phyloP scores from a whole-genome alignment of 2,329 filamentous ascomycete genomes.

The Beauveria australis region DNA sequence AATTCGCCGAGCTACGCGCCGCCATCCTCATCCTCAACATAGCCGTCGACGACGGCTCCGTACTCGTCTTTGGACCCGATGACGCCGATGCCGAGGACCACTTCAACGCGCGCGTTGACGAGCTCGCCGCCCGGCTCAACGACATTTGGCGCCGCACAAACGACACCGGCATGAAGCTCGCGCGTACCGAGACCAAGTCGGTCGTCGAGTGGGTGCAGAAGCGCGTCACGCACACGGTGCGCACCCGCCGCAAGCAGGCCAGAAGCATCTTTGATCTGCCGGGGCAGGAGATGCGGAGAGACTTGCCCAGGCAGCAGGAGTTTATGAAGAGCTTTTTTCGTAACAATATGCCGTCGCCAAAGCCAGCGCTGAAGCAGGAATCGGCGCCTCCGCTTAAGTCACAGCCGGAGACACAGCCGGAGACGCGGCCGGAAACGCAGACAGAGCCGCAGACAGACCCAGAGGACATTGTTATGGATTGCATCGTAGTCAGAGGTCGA shows the following conservation, averaged over 20 bases:
- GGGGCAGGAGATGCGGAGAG: constrained; percentile 23
- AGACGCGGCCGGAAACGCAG: background rate
- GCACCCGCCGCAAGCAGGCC: constrained; percentile 52
- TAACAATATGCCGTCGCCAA: constrained; percentile 16
- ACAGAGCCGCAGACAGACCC: background rate
- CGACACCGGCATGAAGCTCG: constrained; percentile 64
- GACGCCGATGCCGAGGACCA: constrained; percentile 25
- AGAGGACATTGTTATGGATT: constrained; percentile 11
- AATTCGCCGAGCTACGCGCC: constrained; percentile 63
- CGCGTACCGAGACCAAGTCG: constrained; percentile 69
- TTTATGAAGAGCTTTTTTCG: constrained; percentile 42
- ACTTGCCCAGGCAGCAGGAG: constrained; percentile 36
- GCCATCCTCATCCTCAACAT: constrained; percentile 63
- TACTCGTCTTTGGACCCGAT: constrained; percentile 16
- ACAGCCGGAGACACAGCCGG: background rate
- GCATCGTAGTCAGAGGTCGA: constrained; percentile 15
- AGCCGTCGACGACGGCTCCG: constrained; percentile 57
- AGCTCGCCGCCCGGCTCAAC: constrained; percentile 52
- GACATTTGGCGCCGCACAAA: constrained; percentile 54
- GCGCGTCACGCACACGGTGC: constrained; percentile 61
- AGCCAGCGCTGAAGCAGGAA: background rate
- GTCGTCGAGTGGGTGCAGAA: constrained; percentile 66
- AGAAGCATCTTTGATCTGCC: constrained; percentile 41
- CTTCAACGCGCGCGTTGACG: constrained; percentile 68
- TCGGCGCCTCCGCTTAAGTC: background rate